Evolutionary conservation across 306 rosid genomes (phyloP), one percentile per base, ranked within the genome.

Genomic region (Alnus rubra): DNA sequence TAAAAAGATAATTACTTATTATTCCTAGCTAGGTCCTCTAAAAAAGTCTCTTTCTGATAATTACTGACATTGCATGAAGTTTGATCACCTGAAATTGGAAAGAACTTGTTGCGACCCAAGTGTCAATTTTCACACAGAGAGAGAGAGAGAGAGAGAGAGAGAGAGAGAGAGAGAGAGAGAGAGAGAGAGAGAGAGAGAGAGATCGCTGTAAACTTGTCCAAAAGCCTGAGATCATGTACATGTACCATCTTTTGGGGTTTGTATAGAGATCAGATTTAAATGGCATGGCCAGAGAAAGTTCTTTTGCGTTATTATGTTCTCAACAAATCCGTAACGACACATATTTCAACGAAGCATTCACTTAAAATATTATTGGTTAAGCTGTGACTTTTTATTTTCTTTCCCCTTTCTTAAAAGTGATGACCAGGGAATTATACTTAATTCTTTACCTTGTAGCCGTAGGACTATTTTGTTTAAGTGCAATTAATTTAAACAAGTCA

Each of bases 321-420:
- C 45, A 42, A 42, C 45, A 42, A 42, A 42, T 42, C 45, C 7
- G 45, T 42, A 42, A 42, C 5, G 45, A 42, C 82, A 49, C 81
- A 74, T 50, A 14, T 78, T 72, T 77, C 82, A 44, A 50, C 67
- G 81, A 77, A 83, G 44, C 52, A 72, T 62, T 37, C n/a, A 31
- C 12, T 62, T 62, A 62, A 62, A 30, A 18, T 55, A 55, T 62
- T 31, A 30, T 62, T 30, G 18, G 35, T 30, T 62, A 62, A 31
- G 68, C 18, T 62, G 68, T 62, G 45, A 33, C 37, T 33, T 33
- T 33, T 33, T 33, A 33, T 33, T 33, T 33, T 33, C 37, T 33
- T 33, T 33, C 2, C 2, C 37, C 2, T 33, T 42, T 42, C 45
- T 42, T 42, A 42, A 42, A 42, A 42, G 45, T 42, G 7, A 42